Conservation (phyloP, 2,329 filamentous ascomycete species). For the Periconia sp. region DNA sequence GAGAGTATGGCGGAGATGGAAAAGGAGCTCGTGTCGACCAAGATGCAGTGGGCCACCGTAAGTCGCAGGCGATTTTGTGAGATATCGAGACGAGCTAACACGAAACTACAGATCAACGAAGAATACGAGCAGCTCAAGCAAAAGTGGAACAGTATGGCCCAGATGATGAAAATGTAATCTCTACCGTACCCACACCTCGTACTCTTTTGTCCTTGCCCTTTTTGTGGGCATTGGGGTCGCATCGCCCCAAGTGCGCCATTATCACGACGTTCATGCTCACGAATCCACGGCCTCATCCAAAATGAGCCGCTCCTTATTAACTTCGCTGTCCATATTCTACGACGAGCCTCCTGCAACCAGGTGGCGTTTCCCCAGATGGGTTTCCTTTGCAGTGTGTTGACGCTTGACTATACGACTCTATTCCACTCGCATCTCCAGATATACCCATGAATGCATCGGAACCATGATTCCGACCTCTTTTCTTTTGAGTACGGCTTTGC, state of each 20-base stretch:
- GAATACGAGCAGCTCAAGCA: slow-evolving; percentile 53
- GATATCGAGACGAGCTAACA: slow-evolving; percentile 16
- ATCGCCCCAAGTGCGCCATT: slow-evolving; percentile 16
- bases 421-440: slow-evolving; percentile 20
- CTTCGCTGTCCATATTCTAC: slow-evolving; percentile 37
- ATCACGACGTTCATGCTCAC: slow-evolving; percentile 21
- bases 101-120: slow-evolving; percentile 45
- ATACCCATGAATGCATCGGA: slow-evolving; percentile 23
- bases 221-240: slow-evolving; percentile 21
- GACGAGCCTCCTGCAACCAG: slow-evolving; percentile 1
- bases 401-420: slow-evolving; percentile 5
- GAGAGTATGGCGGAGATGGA: slow-evolving; percentile 91
- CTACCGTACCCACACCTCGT: slow-evolving; percentile 7
- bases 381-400: neutral
- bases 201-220: slow-evolving; percentile 7
- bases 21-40: slow-evolving; percentile 86
- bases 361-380: neutral
- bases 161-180: slow-evolving; percentile 45
- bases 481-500: neutral
- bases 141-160: slow-evolving; percentile 51
- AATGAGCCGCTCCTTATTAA: slow-evolving; percentile 29
- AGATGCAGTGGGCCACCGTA: slow-evolving; percentile 95
- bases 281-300: slow-evolving; percentile 18
- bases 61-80: slow-evolving; percentile 37
- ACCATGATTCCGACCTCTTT: slow-evolving; percentile 7